A percentile compares a stretch with the other conserved stretches of the same genome.
Evolutionary conservation across 2,329 filamentous ascomycete species (phyloP).

Genomic region (Aspergillus sp.): DNA sequence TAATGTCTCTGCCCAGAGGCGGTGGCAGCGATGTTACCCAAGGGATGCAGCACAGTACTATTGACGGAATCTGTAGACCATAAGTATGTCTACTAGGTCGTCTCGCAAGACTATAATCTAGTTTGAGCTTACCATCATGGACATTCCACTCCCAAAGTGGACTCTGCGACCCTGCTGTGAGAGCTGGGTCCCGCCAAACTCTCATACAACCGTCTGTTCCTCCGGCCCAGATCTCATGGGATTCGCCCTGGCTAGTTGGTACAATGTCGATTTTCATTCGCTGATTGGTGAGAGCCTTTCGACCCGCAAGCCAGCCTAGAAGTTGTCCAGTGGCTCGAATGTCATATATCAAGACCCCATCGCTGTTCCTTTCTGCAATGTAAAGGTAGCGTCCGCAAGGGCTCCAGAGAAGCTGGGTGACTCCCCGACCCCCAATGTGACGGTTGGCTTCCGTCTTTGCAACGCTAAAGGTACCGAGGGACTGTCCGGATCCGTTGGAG

Average conservation of each 20-base stretch:
- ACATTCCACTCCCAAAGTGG: conserved; percentile 46
- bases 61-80: conserved; percentile 43
- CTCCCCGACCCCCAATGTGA: conserved; percentile 50
- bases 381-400: conserved; percentile 59
- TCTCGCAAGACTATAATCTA: not conserved
- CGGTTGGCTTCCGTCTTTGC: conserved; percentile 38
- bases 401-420: conserved; percentile 59
- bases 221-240: conserved; percentile 60
- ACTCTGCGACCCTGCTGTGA: conserved; percentile 39
- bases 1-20: conserved; percentile 47
- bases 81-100: conserved; percentile 13
- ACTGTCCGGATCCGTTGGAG: conserved; percentile 48
- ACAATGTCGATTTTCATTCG: conserved; percentile 57
- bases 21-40: conserved; percentile 49
- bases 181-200: conserved; percentile 50
- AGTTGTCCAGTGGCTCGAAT: conserved; percentile 54
- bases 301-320: conserved; percentile 51
- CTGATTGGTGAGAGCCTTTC: conserved; percentile 52
- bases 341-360: conserved; percentile 59
- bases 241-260: conserved; percentile 28
- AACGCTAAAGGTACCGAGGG: conserved; percentile 53
- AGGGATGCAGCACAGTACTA: conserved; percentile 48
- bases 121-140: conserved; percentile 43
- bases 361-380: conserved; percentile 57
- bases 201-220: conserved; percentile 56